Evolutionary conservation across 352 stramenopile species (phyloP), one percentile per base, ranked within the genome.

Genomic region (Phytophthora cactorum): DNA sequence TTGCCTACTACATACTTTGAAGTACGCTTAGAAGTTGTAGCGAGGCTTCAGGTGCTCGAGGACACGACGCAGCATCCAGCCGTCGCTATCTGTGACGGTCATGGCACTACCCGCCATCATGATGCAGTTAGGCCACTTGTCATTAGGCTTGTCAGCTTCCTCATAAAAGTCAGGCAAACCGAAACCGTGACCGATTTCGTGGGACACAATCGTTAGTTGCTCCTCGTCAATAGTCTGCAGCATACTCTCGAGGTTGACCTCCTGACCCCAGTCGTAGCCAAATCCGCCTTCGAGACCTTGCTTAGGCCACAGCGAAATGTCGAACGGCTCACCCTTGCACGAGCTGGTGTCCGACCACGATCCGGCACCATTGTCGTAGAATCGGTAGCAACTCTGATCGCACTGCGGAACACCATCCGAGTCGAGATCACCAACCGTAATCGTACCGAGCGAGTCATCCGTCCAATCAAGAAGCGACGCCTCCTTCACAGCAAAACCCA

Each of bases 251-350:
- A 76, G 70, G 29, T 78, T 59, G 27, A 80, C 69, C 12, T 71
- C 32, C 49, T 59, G 57, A 0, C 52, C 59, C 52, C 44, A 63
- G 28, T 67, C 64, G 14, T 34, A 72, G 12, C 73, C 73, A 27
- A 39, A 12, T 9, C 34, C 34, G 8, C 74, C 66, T 12, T 43
- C 59, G 1, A 70, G 31, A n/a, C 57, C 66, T 14, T 68, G 38
- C 22, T 63, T 81, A 4, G 66, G 70, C 70, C 74, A 81, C 15
- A 78, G 59, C 17, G 66, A 78, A 1, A 81, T 54, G 53, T 77
- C 74, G 49, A 81, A 81, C 15, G 66, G 66, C 11, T 73, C 63
- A 12, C 66, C 70, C 2, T 68, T 61, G 52, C 70, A 81, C 5
- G 31, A 41, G 7, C 59, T 78, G 1, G 70, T 68, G 34, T 78